These are phyloP conservation scores for Penicillium ochrochloron DNA, from an alignment of 495 filamentous ascomycete species.

Conservation along the genomic window DNA sequence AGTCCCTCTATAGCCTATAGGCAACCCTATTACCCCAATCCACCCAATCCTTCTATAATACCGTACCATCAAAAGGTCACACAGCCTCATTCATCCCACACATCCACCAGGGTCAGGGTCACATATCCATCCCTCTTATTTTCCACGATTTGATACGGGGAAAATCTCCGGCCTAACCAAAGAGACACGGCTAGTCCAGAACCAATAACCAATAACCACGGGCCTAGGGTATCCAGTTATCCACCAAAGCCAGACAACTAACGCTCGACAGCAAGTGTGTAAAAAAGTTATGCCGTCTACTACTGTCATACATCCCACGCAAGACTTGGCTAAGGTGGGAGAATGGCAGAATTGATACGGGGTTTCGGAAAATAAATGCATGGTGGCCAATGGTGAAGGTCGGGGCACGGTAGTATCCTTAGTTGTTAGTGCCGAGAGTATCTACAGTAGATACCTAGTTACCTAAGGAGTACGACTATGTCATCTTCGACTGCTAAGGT, in stretches of 20 bases:
- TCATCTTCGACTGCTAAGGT: too few species aligned
- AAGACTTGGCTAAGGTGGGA: background rate
- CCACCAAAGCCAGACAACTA: slow-evolving; percentile 5
- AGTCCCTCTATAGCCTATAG: too few species aligned
- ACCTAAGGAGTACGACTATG: too few species aligned
- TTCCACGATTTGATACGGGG: slow-evolving; percentile 30
- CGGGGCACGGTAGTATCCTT: too few species aligned
- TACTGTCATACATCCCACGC: background rate
- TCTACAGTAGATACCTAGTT: too few species aligned
- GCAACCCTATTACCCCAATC: too few species aligned
- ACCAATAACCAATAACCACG: slow-evolving; percentile 23
- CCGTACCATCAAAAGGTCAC: background rate
- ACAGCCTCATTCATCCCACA: slow-evolving; percentile 1
- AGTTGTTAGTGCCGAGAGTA: too few species aligned
- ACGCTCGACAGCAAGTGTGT: too few species aligned
- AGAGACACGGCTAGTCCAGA: slow-evolving; percentile 12
- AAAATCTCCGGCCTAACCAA: slow-evolving; percentile 22
- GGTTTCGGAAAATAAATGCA: background rate
- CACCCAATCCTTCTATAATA: background rate
- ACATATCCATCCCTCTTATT: background rate
- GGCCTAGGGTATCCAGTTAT: slow-evolving; percentile 5
- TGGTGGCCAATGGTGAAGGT: background rate
- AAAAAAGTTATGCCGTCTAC: slow-evolving; percentile 3
- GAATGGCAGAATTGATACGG: slow-evolving; percentile 8
- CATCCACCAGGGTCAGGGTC: background rate